Evolutionary conservation across 257 asterid genomes (phyloP), one percentile per base, ranked within the genome.

Genomic region (Nyctanthes arbortristis): DNA sequence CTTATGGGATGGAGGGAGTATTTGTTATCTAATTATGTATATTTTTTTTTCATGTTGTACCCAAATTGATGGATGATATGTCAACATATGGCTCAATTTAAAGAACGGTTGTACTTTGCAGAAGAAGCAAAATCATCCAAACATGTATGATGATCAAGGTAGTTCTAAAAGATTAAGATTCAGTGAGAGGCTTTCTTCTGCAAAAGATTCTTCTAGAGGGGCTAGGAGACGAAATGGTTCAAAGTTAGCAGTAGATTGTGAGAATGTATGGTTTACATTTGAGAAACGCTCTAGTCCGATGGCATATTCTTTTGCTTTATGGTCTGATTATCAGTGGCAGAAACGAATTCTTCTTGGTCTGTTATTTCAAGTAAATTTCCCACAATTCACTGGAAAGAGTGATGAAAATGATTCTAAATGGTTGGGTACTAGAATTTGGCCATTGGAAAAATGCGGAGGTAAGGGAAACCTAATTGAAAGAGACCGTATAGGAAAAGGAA

Each of bases 111-210:
- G 2, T 68, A 59, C 74, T 57, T 73, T 81, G 86, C 83, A 91
- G 99, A 86, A 81, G 81, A 84, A 78, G 72, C 96, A 84, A 78
- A 89, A 77, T 84, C 96, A 89, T 66, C 99, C 97, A 20, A 64
- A 76, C 78, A 79, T 91, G 93, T 94, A 87, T 31, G 95, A 86
- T 16, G 88, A 72, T 76, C 88, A 63, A 49, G 60, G 60, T 24
- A 43, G 69, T 59, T 72, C 88, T 14, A 91, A 81, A 71, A 77
- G 80, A 73, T 61, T 77, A 70, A 85, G 99, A 78, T 78, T 77
- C 87, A 91, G 99, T 82, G 85, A 66, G 75, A 86, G 96, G 79
- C 68, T 94, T 55, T 70, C 78, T 57, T 52, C 72, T 63, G 87
- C 86, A 22, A 89, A 91, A 74, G 90, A 81, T 55, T 47, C 85